Conservation (phyloP, 2,329 filamentous ascomycete genomes). For the Sarocladium strictum region DNA sequence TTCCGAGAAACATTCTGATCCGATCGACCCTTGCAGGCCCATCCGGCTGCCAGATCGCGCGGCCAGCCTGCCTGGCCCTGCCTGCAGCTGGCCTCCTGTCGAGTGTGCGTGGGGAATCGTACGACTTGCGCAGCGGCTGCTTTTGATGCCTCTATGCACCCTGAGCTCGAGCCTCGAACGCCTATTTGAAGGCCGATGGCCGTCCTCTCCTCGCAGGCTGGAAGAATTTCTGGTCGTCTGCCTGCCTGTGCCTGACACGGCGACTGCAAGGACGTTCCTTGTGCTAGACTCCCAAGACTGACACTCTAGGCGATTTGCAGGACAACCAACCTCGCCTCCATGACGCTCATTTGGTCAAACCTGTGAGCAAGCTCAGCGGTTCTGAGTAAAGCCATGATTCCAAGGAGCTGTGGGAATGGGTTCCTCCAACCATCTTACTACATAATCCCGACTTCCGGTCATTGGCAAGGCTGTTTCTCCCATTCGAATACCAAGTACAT, state of each 20-base stretch:
- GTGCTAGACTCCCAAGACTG: no score
- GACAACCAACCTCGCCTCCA: no score
- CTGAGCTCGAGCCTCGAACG: not conserved
- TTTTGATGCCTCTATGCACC: not conserved
- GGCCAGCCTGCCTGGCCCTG: not conserved
- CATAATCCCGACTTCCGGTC: no score
- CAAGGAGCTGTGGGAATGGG: no score
- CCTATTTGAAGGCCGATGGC: not conserved
- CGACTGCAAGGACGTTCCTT: no score
- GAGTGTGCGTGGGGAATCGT: constrained; percentile 12
- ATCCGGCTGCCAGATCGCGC: constrained; percentile 6
- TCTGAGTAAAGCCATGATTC: no score
- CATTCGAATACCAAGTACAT: no score
- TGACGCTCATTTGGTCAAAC: no score
- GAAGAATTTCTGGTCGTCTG: not conserved
- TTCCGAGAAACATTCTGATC: constrained; percentile 16
- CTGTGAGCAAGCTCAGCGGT: no score
- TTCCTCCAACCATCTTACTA: no score
- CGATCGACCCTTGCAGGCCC: constrained; percentile 6
- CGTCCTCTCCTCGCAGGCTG: not conserved
- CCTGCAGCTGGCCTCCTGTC: constrained; percentile 8
- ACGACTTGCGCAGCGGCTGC: constrained; percentile 8
- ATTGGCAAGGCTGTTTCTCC: no score
- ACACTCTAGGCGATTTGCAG: no score
- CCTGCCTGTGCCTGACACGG: not conserved